Base-by-base conservation (phyloP, 2,329 filamentous ascomycete genomes). In the Trichoderma sp. region DNA sequence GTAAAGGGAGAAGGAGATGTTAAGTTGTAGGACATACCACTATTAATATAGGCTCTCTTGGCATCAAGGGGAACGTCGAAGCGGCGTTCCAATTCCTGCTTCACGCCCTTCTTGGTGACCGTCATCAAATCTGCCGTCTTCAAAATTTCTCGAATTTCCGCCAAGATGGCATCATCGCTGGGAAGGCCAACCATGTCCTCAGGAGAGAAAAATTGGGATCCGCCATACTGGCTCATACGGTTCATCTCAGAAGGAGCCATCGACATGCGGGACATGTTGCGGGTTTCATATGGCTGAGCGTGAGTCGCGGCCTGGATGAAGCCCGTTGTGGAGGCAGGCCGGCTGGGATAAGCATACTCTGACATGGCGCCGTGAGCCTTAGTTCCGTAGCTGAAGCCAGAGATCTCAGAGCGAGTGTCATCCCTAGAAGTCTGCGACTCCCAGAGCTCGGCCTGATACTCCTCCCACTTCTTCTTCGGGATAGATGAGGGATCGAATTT, bases 381-480 rank as follows among this genome's bases (percentile, higher is more conserved):
- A 74, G 96, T 99, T 70, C 90, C 95, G 80, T 98, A 99, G 70
- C 93, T 97, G 84, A 93, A 93, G 72, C 95, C 95, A n/a, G 94
- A 98, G 67, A 95, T 84, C 81, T 98, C 95, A 11, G 94, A 97
- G 73, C 88, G 91, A 28, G 90, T 85, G 79, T 99, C 96, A 75
- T 91, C 89, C 77, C 92, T 91, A n/a, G 93, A 86, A 7, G 89
- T 97, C 83, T 97, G 93, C 1, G 93, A 92, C 79, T 99, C 96
- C 96, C 95, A 99, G 58, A 99, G 90, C 86, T 98, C 96, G 74
- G 92, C 92, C 82, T 99, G 96, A 82, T 98, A 99, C 78, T 99
- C 96, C 82, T 99, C 96, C 96, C 96, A 99, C 87, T 93, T 96
- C 91, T 98, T 99, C 84, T 93, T 93, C 24, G 96, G 96, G 76